Base-by-base conservation (phyloP, 192 early-diverging fungal species). In the Entomortierella chlamydospora region DNA sequence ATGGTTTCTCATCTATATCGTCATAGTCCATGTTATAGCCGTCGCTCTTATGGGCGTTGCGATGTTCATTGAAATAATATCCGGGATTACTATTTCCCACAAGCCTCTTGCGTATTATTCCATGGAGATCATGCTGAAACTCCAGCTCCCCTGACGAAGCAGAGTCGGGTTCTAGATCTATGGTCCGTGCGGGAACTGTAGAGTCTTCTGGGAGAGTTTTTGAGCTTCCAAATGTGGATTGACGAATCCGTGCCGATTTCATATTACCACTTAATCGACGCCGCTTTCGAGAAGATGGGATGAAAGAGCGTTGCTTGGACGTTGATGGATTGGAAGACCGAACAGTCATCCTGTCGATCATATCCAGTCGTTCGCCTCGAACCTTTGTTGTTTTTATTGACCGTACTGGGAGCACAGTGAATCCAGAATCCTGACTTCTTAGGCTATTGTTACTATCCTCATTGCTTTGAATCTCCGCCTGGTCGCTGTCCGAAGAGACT, bases 261-360 rank as follows among this genome's bases (percentile, higher is more conserved):
- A 37, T 12, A 20, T 73, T 65, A n/a, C 57, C 57, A 56, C 71
- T 65, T 26, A 64, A 15, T 10, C 71, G 62, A 20, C 71, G 71
- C 10, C 41, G 29, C 20, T 57, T 73, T 23, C 28, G 39, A 2
- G 67, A 69, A 22, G 12, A 29, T 41, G 57, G 13, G 1, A 23
- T 26, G 11, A n/a, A n/a, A n/a, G 64, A 56, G n/a, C n/a, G 17
- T 56, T 34, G 34, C 26, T 25, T 58, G 34, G 23, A 33, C 0
- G 28, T 29, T 18, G 15, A 59, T 15, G 59, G 18, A 17, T 45
- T 57, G 0, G 62, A 54, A 33, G 61, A 20, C 0, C 71, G 61
- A 22, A 73, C 71, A n/a, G 49, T 58, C 71, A 73, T 73, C 17
- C 71, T 51, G 49, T 73, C 71, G 8, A 73, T 73, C 62, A 73